These are phyloP conservation scores for Dendryphion nanum DNA, from an alignment of 2,329 filamentous ascomycete species.

Conservation along the genomic window DNA sequence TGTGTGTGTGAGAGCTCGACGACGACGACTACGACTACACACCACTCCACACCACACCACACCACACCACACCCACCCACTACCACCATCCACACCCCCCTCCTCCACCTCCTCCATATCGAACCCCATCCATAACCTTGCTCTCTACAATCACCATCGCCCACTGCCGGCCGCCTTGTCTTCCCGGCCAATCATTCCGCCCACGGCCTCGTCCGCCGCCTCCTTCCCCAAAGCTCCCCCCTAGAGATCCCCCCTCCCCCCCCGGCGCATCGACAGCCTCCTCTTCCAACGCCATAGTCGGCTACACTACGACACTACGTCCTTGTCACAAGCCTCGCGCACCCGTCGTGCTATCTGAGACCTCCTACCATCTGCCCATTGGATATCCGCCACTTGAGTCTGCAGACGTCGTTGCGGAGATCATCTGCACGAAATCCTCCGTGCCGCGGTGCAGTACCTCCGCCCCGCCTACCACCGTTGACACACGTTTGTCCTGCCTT, in stretches of 20 bases:
- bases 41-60: neutral
- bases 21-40: too few species aligned
- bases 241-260: too few species aligned
- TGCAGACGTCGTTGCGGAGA: constrained; percentile 35
- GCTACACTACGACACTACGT: constrained; percentile 8
- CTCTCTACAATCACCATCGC: constrained; percentile 4
- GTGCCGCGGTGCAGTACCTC: constrained; percentile 26
- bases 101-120: neutral
- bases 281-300: constrained; percentile 6
- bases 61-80: constrained; percentile 2
- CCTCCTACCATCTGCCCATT: constrained; percentile 37
- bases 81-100: constrained; percentile 3
- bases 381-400: constrained; percentile 20
- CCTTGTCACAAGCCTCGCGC: constrained; percentile 39
- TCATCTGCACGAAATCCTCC: constrained; percentile 56
- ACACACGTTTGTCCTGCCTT: constrained; percentile 9
- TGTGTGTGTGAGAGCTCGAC: too few species aligned
- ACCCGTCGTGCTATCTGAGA: constrained; percentile 32
- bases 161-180: constrained; percentile 6
- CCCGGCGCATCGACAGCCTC: too few species aligned
- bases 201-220: constrained; percentile 17
- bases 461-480: constrained; percentile 4
- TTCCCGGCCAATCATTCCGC: constrained; percentile 27
- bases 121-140: constrained; percentile 1
- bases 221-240: constrained; percentile 8